Evolutionary conservation across 202 grass and related monocot genomes (phyloP).

Genomic region (Brachypodium distachyon): DNA sequence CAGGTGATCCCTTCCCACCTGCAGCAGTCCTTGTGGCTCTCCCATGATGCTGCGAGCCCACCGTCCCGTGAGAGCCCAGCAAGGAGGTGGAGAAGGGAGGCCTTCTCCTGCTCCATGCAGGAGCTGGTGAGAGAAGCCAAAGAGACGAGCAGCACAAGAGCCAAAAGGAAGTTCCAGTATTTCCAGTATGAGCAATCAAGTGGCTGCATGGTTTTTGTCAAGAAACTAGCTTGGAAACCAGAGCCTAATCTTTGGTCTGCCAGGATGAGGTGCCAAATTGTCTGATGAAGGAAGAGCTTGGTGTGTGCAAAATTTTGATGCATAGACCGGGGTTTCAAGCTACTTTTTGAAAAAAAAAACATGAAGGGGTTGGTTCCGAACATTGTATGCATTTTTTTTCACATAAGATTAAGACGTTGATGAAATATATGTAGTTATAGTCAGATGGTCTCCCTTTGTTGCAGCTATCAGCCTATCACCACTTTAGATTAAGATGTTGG

Average conservation of each 20-base stretch:
- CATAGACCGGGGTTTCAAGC: too few relatives aligned
- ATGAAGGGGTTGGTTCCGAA: not conserved
- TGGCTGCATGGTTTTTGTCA: conserved; percentile 18
- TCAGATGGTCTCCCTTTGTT: too few relatives aligned
- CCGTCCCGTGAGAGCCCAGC: not conserved
- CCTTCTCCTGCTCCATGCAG: conserved; percentile 37
- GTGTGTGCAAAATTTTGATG: too few relatives aligned
- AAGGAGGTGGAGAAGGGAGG: conserved; percentile 27
- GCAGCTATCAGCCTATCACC: too few relatives aligned
- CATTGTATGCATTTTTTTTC: not conserved
- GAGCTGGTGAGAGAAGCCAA: not conserved
- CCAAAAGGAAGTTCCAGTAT: not conserved
- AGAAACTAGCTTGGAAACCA: not conserved
- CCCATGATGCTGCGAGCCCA: not conserved
- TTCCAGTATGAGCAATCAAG: not conserved
- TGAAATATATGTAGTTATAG: not conserved
- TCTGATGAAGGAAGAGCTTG: not conserved
- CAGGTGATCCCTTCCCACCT: conserved; percentile 55
- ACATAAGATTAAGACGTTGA: not conserved
- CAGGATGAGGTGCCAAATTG: not conserved
- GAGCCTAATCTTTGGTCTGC: not conserved
- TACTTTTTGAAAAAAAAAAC: too few relatives aligned
- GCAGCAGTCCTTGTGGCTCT: conserved; percentile 24
- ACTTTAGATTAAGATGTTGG: too few relatives aligned
- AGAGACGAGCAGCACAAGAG: conserved; percentile 4